Evolutionary conservation across 148 eudicot species (phyloP).

Genomic region (Pharnaceum exiguum): DNA sequence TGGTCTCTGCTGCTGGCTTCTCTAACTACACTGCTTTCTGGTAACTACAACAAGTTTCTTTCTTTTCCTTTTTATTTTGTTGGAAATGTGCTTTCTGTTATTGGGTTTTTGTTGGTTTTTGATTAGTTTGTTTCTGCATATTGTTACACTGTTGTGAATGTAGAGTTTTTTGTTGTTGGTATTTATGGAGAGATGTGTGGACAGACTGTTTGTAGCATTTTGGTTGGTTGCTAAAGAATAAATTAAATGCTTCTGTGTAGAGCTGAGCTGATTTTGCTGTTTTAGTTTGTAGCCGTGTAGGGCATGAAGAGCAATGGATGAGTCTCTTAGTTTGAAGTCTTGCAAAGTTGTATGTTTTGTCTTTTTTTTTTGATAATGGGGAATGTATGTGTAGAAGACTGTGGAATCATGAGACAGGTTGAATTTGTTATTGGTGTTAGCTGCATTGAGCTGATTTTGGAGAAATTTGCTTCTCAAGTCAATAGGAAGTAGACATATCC

Average conservation of each 20-base stretch:
- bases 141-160: not conserved
- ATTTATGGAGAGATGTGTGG: not conserved
- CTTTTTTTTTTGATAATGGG: not conserved
- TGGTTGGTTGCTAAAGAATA: too few relatives aligned
- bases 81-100: not conserved
- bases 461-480: not conserved
- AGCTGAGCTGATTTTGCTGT: too few relatives aligned
- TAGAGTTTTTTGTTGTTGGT: not conserved
- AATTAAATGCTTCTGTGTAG: too few relatives aligned
- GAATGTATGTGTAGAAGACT: not conserved
- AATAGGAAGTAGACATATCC: not conserved
- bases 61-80: not conserved
- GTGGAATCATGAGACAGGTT: not conserved
- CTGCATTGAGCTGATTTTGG: not conserved
- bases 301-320: too few relatives aligned
- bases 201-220: too few relatives aligned
- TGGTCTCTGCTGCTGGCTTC: slow-evolving; percentile 75
- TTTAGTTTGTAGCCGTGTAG: too few relatives aligned
- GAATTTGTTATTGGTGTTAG: not conserved
- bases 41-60: too few relatives aligned
- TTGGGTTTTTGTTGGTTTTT: not conserved
- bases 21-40: slow-evolving; percentile 75
- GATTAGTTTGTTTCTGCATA: not conserved
- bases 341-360: not conserved
- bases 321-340: too few relatives aligned